Percentiles rank a stretch among this genome's conserved stretches.
Conservation (phyloP, 1,139 yeast species). For the Suhomyces atakaporum region DNA sequence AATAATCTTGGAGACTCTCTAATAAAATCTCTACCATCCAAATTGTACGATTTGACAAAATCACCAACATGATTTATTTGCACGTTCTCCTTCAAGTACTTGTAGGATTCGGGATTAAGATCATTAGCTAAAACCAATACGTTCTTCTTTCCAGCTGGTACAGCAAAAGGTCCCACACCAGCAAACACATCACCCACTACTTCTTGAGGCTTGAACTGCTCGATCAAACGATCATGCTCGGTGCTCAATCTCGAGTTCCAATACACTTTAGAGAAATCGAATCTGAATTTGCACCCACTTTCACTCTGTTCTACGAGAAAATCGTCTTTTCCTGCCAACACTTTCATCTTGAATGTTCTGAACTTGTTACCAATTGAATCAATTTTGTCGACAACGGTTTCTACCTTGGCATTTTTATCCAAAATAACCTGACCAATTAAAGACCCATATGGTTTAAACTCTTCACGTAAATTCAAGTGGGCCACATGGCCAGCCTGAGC, state of each 20-base stretch:
- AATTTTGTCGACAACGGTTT: constrained; percentile 92
- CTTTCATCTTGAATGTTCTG: constrained; percentile 91
- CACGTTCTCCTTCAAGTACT: constrained; percentile 68
- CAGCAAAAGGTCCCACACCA: constrained; percentile 98
- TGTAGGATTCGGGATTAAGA: constrained; percentile 82
- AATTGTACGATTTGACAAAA: constrained; percentile 65
- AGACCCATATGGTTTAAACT: constrained; percentile 77
- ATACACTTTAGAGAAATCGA: constrained; percentile 91
- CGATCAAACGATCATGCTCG: constrained; percentile 83
- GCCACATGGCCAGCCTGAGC: constrained; percentile 97
- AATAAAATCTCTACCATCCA: constrained; percentile 85
- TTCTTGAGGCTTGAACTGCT: constrained; percentile 59
- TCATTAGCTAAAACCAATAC: constrained; percentile 89
- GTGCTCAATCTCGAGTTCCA: constrained; percentile 97
- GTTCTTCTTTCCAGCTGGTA: constrained; percentile 89
- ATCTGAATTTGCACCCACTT: constrained; percentile 79
- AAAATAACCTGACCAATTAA: constrained; percentile 88
- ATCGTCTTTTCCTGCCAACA: constrained; percentile 79
- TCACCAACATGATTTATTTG: constrained; percentile 58
- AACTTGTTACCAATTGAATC: constrained; percentile 85
- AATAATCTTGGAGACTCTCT: constrained; percentile 57
- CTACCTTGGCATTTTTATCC: constrained; percentile 78
- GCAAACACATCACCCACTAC: constrained; percentile 96
- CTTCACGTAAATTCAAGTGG: constrained; percentile 82
- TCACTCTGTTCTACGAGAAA: constrained; percentile 85